These are phyloP conservation scores for Debaryomyces maramus DNA, from an alignment of 805 yeast species.

Conservation along the genomic window DNA sequence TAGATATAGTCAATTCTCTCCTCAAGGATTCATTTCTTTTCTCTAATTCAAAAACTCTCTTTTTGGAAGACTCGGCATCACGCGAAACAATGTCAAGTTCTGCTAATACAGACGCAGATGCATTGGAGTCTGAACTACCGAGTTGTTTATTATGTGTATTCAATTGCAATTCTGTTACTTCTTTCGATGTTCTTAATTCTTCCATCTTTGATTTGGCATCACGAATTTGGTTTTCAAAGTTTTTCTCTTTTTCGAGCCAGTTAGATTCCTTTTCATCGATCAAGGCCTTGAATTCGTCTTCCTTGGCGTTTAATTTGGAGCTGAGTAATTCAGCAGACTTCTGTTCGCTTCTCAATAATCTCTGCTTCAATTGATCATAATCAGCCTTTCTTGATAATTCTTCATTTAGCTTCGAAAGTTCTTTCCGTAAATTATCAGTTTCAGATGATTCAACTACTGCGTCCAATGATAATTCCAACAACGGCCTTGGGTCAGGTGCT, in stretches of 20 bases:
- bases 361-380: slow-evolving; percentile 70
- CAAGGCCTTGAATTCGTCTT: slow-evolving; percentile 64
- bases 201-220: slow-evolving; percentile 56
- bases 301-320: slow-evolving; percentile 63
- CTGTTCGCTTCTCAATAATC: slow-evolving; percentile 61
- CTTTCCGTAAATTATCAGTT: slow-evolving; percentile 49
- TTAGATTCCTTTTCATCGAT: slow-evolving; percentile 73
- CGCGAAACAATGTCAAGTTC: slow-evolving; percentile 68
- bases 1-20: slow-evolving; percentile 57
- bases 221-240: slow-evolving; percentile 49
- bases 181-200: slow-evolving; percentile 63
- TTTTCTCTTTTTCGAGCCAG: slow-evolving; percentile 61
- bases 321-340: slow-evolving; percentile 55
- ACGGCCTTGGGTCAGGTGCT: slow-evolving; percentile 90
- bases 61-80: slow-evolving; percentile 71
- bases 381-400: slow-evolving; percentile 68
- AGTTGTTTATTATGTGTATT: slow-evolving; percentile 48
- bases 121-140: slow-evolving; percentile 25
- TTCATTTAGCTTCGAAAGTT: slow-evolving; percentile 52
- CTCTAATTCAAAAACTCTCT: slow-evolving; percentile 69
- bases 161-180: slow-evolving; percentile 62
- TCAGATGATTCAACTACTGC: slow-evolving; percentile 59
- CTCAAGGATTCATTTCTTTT: slow-evolving; percentile 74
- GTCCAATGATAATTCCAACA: slow-evolving; percentile 68
- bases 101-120: slow-evolving; percentile 40